A percentile compares a stretch with the other conserved stretches of the same genome.
These are phyloP conservation scores for Aspergillus tanneri DNA, from an alignment of 2,329 filamentous ascomycete species.

Conservation along the genomic window DNA sequence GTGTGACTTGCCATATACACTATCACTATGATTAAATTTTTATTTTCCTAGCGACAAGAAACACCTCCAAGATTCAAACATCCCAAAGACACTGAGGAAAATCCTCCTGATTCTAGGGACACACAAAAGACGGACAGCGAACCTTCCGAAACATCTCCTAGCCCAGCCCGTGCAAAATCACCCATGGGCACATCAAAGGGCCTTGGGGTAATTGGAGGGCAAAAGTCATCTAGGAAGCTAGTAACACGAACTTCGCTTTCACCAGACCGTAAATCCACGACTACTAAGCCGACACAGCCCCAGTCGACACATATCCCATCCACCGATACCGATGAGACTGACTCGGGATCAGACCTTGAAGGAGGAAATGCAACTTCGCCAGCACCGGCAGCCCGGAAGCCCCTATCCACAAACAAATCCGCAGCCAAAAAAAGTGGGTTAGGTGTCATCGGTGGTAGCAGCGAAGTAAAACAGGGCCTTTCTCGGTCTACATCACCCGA, in stretches of 20 bases:
- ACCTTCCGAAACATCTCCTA: not conserved
- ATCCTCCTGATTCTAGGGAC: not conserved
- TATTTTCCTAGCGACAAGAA: slow-evolving; percentile 34
- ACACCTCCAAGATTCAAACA: slow-evolving; percentile 33
- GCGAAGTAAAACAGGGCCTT: not conserved
- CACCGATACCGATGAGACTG: slow-evolving; percentile 2
- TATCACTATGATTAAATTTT: slow-evolving; percentile 5
- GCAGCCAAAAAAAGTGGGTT: not conserved
- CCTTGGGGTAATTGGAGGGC: slow-evolving; percentile 27
- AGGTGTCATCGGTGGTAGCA: no score
- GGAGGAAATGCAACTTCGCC: not conserved
- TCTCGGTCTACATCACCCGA: not conserved
- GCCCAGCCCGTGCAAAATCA: slow-evolving; percentile 7
- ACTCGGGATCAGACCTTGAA: slow-evolving; percentile 5
- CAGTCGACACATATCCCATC: not conserved
- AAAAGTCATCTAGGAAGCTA: slow-evolving; percentile 8
- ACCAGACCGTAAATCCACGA: not conserved
- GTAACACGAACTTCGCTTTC: slow-evolving; percentile 1
- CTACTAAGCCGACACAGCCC: not conserved
- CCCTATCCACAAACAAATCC: not conserved
- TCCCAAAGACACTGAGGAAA: slow-evolving; percentile 8
- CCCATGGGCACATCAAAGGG: slow-evolving; percentile 13
- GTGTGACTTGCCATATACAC: slow-evolving; percentile 1
- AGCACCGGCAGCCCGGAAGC: not conserved
- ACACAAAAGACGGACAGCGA: slow-evolving; percentile 10